These are phyloP conservation scores for Quercus berberidifolia DNA, from an alignment of 306 rosid species.

Conservation along the genomic window DNA sequence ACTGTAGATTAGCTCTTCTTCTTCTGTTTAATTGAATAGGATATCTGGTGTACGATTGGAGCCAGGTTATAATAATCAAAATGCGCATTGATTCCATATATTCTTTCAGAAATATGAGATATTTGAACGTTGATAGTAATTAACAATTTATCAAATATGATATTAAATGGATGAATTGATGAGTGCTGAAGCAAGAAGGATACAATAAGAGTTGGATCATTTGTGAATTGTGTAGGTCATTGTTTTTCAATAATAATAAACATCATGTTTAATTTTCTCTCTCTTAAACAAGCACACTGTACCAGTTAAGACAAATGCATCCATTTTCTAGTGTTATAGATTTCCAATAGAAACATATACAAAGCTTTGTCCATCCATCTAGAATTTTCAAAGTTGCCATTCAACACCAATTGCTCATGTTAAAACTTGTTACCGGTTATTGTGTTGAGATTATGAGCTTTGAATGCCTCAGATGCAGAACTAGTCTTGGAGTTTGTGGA, in stretches of 20 bases:
- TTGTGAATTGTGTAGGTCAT: not conserved
- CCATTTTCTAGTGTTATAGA: too few species aligned
- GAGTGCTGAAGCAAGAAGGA: not conserved
- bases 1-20: too few species aligned
- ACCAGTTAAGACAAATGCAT: too few species aligned
- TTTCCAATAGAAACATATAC: too few species aligned
- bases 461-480: not conserved
- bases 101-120: not conserved
- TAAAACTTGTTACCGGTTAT: not conserved
- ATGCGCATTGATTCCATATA: not conserved
- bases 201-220: not conserved
- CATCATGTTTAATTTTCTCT: too few species aligned
- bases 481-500: not conserved
- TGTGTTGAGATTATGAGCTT: not conserved
- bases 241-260: too few species aligned
- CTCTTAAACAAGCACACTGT: too few species aligned
- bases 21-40: too few species aligned
- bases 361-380: too few species aligned
- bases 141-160: not conserved
- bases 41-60: not conserved
- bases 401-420: too few species aligned
- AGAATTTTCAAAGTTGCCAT: too few species aligned
- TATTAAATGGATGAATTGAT: not conserved
- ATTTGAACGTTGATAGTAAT: not conserved
- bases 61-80: not conserved